phyloP scores from a whole-genome alignment of 768 basidiomycete species.

The Gautieria morchelliformis region DNA sequence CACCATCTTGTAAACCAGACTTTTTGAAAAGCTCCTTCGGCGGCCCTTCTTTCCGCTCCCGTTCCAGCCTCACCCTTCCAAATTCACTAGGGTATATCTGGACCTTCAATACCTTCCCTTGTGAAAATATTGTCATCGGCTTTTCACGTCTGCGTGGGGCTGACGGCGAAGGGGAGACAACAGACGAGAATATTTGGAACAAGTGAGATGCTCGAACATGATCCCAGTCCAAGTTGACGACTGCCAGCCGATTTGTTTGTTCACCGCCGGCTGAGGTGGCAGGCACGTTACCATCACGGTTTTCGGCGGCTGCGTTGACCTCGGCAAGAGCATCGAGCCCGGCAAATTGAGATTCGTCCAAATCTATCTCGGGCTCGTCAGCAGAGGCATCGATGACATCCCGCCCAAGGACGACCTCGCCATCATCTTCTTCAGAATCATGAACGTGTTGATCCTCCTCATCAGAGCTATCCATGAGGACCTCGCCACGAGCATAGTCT shows the following conservation, averaged over 20 bases:
- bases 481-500: conserved; percentile 88
- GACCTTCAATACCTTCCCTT: conserved; percentile 67
- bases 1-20: conserved; percentile 20
- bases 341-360: conserved; percentile 64
- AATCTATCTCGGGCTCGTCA: conserved; percentile 53
- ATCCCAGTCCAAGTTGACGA: conserved; percentile 98
- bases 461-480: conserved; percentile 79
- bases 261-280: conserved; percentile 13
- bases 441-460: conserved; percentile 43
- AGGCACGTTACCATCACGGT: conserved; percentile 28
- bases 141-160: conserved; percentile 10
- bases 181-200: conserved; percentile 86
- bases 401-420: conserved; percentile 41
- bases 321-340: conserved; percentile 69
- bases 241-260: conserved; percentile 65
- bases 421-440: conserved; percentile 37
- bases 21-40: conserved; percentile 75
- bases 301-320: conserved; percentile 46
- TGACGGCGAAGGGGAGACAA: conserved; percentile 45
- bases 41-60: conserved; percentile 86
- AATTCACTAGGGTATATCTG: conserved; percentile 90
- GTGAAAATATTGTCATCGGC: conserved; percentile 27
- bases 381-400: conserved; percentile 29
- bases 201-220: conserved; percentile 83
- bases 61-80: conserved; percentile 76